Base-by-base conservation (phyloP, 2,329 filamentous ascomycete species). In the Pleurostoma richardsiae region DNA sequence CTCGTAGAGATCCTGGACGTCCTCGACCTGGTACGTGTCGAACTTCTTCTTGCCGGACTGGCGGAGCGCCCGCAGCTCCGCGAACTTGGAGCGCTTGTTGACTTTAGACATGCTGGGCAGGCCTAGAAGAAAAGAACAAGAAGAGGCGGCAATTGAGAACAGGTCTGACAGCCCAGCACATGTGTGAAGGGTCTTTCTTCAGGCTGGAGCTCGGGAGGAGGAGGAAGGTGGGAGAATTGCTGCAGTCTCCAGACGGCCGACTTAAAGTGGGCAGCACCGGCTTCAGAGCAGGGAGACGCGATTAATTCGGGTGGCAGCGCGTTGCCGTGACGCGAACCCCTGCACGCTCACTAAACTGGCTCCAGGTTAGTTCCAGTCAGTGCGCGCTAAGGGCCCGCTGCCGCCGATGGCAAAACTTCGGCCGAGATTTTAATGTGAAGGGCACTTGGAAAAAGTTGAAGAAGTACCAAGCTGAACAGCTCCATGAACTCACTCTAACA, bases 41-140 rank as follows among this genome's bases (percentile, higher is more conserved):
- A 95, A 84, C 55, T 86, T 85, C 69, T 94, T 96, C 76, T 95
- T 96, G 69, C 94, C 94, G 45, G 90, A 82, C 59, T 88, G 83
- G 61, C 90, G 86, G 55, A 95, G 80, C 63, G 88, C 90, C 59
- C 82, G 82, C 54, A 97, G 80, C 76, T 95, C 88, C 44, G 88
- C 90, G 59, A 85, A 76, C 70, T 74, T 80, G 54, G 72, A 70
- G 56, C 76, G 68, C 55, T 61, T 70, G 56, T 56, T 65, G 30
- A 62, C 65, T 50, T 65, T 72, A 30, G 72, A 66, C 70, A 73
- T 74, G 55, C 52, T 65, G 53, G 47, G 50, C 50, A 39, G 47
- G 19, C 19, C 19, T 19, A 19, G 19, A 19, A n/a, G 33, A n/a
- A n/a, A 36, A 36, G 33, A n/a, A 36, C 8, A n/a, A n/a, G 33